Percentiles rank a stretch among this genome's conserved stretches.
Conservation (phyloP, 1,284 basidiomycete genomes). For the Irpex sp. region DNA sequence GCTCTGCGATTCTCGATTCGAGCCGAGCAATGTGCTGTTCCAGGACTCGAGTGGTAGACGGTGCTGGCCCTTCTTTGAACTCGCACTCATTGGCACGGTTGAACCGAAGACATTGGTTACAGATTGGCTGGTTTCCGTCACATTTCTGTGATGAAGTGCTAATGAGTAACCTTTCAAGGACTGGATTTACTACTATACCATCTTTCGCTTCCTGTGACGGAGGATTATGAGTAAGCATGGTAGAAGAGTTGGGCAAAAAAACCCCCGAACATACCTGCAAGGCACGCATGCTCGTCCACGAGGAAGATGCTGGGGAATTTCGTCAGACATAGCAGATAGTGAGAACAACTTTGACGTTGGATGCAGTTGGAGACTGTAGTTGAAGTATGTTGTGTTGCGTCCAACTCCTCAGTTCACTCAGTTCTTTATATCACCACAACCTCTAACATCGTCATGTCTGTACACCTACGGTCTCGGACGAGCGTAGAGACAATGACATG, state of each 20-base stretch:
- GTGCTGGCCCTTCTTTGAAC: slow-evolving; percentile 10
- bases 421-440: background rate
- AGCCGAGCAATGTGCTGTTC: slow-evolving; percentile 15
- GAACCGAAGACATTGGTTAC: slow-evolving; percentile 18
- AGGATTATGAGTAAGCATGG: background rate
- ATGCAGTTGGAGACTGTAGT: background rate
- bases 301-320: slow-evolving; percentile 12
- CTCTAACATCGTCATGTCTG: background rate
- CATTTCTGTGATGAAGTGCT: slow-evolving; percentile 9
- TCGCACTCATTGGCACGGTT: slow-evolving; percentile 18
- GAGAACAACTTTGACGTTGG: background rate
- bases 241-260: background rate
- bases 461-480: background rate
- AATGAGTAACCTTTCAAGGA: background rate
- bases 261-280: slow-evolving; percentile 13
- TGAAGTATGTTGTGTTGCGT: background rate
- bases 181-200: slow-evolving; percentile 7
- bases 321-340: slow-evolving; percentile 6
- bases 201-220: slow-evolving; percentile 14
- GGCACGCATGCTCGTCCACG: slow-evolving; percentile 16
- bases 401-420: background rate
- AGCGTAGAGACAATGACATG: background rate
- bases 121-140: slow-evolving; percentile 15
- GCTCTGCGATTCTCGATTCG: slow-evolving; percentile 12
- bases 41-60: slow-evolving; percentile 12